Percentiles rank a stretch among this genome's conserved stretches.
These are phyloP conservation scores for Monosporascus ibericus DNA, from an alignment of 2,329 filamentous ascomycete species.

Conservation along the genomic window DNA sequence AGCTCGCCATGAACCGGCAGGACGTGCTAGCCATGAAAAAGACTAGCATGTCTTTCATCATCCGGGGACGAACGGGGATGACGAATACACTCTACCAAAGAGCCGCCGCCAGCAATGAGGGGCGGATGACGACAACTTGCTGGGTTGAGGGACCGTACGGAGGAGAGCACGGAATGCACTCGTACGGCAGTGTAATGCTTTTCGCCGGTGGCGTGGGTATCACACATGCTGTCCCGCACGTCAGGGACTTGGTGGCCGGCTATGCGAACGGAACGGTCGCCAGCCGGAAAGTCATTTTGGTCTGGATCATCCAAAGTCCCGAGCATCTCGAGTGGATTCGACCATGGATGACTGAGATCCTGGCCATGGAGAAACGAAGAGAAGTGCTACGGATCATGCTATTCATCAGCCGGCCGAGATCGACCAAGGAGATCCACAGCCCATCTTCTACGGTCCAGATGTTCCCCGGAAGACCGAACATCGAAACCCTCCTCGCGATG, in stretches of 20 bases:
- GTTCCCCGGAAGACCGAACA: slow-evolving; percentile 74
- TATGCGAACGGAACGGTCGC: slow-evolving; percentile 64
- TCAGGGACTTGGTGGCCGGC: slow-evolving; percentile 65
- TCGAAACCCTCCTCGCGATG: slow-evolving; percentile 63
- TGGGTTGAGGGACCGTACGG: slow-evolving; percentile 74
- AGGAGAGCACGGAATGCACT: slow-evolving; percentile 62
- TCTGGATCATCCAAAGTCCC: slow-evolving; percentile 74
- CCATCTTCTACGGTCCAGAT: slow-evolving; percentile 74
- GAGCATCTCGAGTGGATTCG: slow-evolving; percentile 81
- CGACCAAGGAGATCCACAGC: slow-evolving; percentile 75
- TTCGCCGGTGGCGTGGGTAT: slow-evolving; percentile 79
- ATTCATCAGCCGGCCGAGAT: slow-evolving; percentile 68
- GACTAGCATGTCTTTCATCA: slow-evolving; percentile 63
- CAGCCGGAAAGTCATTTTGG: slow-evolving; percentile 64
- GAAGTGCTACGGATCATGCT: slow-evolving; percentile 72
- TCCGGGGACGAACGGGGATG: slow-evolving; percentile 68
- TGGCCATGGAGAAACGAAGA: slow-evolving; percentile 67
- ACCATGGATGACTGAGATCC: slow-evolving; percentile 76
- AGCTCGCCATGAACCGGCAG: slow-evolving; percentile 53
- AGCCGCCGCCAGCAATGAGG: slow-evolving; percentile 54
- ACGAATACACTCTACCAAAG: slow-evolving; percentile 64
- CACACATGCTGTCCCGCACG: slow-evolving; percentile 71
- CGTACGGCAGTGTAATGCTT: slow-evolving; percentile 72
- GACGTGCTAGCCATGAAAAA: slow-evolving; percentile 56
- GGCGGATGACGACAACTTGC: slow-evolving; percentile 57